These are phyloP conservation scores for Debaryomyces coudertii DNA, from an alignment of 1,139 yeast species.

Conservation along the genomic window DNA sequence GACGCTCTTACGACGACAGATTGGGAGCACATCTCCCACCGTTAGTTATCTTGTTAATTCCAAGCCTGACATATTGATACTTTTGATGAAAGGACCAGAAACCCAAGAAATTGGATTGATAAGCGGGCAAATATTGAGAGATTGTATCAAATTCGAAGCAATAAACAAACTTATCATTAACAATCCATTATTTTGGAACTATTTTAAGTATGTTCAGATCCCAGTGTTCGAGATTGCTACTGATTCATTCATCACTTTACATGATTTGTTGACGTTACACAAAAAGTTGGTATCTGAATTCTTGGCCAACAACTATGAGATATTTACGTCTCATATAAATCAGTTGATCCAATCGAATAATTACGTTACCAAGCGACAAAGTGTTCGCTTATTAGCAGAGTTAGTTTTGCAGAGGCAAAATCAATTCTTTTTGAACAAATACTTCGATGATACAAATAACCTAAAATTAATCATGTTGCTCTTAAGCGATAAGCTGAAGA, in stretches of 20 bases:
- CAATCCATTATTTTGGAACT: constrained; percentile 72
- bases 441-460: constrained; percentile 80
- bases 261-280: constrained; percentile 71
- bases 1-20: constrained; percentile 77
- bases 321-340: constrained; percentile 66
- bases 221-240: constrained; percentile 89
- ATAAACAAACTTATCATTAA: constrained; percentile 61
- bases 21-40: constrained; percentile 79
- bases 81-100: constrained; percentile 73
- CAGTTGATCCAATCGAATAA: constrained; percentile 71
- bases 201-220: constrained; percentile 74
- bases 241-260: constrained; percentile 79
- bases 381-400: constrained; percentile 75
- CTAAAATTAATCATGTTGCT: constrained; percentile 84
- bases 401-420: constrained; percentile 77
- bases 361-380: constrained; percentile 91
- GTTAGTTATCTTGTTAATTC: constrained; percentile 72
- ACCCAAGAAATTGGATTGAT: constrained; percentile 70
- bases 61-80: constrained; percentile 64
- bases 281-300: constrained; percentile 71
- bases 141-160: constrained; percentile 79
- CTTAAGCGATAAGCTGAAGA: constrained; percentile 85
- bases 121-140: constrained; percentile 80
- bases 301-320: constrained; percentile 54
- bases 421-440: constrained; percentile 70